Conservation (phyloP, 1,139 yeast genomes). For the Magnusiomyces ingens region DNA sequence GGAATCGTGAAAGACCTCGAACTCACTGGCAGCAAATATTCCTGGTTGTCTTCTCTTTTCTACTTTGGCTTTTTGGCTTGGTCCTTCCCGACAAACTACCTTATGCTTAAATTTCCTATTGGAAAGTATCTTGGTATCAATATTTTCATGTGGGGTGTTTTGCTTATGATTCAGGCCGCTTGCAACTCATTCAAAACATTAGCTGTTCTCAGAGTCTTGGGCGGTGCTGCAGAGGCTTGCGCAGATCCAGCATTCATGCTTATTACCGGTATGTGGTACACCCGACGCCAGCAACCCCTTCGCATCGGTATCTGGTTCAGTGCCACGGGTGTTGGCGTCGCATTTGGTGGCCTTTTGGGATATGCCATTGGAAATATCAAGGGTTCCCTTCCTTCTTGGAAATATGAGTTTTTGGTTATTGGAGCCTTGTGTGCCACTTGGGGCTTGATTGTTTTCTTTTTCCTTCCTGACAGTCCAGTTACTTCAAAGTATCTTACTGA, state of each 20-base stretch:
- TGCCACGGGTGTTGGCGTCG: conserved; percentile 26
- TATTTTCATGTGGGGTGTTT: conserved; percentile 46
- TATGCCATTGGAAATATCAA: conserved; percentile 36
- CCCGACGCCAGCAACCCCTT: conserved; percentile 36
- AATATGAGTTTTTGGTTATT: conserved; percentile 39
- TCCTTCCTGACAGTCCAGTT: conserved; percentile 50
- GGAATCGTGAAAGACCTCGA: conserved; percentile 43
- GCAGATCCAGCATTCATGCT: conserved; percentile 49
- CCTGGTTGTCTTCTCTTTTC: conserved; percentile 58
- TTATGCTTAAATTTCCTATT: conserved; percentile 48
- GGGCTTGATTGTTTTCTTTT: conserved; percentile 41
- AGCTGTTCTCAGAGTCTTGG: conserved; percentile 39
- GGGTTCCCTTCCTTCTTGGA: conserved; percentile 20
- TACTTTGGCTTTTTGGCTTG: conserved; percentile 47
- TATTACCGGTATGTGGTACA: conserved; percentile 51
- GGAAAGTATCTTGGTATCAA: conserved; percentile 45
- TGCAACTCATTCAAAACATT: conserved; percentile 44
- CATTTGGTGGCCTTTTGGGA: conserved; percentile 21
- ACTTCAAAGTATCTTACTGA: conserved; percentile 46
- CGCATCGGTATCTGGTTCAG: conserved; percentile 52
- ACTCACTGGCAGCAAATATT: conserved; percentile 37
- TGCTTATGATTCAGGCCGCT: conserved; percentile 44
- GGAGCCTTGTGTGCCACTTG: conserved; percentile 35
- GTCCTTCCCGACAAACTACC: conserved; percentile 47
- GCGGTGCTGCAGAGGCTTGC: conserved; percentile 52